Evolutionary conservation across 163 green algal genomes (phyloP).

Genomic region (Scenedesmus sp.): DNA sequence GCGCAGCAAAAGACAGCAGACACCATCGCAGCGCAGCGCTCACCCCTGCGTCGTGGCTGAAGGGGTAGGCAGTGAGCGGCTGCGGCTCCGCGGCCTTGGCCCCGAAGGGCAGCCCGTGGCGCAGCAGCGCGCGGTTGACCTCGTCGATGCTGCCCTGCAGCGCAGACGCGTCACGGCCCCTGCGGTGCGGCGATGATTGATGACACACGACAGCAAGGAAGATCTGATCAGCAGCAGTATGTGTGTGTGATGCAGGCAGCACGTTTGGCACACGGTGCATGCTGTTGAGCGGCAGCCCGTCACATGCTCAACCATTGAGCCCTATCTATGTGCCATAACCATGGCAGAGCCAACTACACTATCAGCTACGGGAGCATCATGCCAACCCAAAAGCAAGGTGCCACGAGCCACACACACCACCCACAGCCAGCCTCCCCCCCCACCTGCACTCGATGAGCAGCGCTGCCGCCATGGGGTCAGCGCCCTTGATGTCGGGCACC

Average conservation of each 20-base stretch:
- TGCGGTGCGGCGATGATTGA: not conserved
- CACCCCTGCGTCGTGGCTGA: constrained; percentile 84
- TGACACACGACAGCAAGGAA: not conserved
- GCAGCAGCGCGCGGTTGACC: constrained; percentile 73
- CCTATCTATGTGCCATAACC: too few relatives aligned
- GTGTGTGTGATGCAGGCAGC: too few relatives aligned
- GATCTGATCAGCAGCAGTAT: too few relatives aligned
- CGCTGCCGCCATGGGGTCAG: constrained; percentile 86
- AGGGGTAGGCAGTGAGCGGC: constrained; percentile 81
- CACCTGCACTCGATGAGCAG: constrained; percentile 96
- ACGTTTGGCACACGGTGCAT: too few relatives aligned
- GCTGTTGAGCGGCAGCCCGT: too few relatives aligned
- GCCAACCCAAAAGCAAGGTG: not conserved
- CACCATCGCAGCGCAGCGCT: too few relatives aligned
- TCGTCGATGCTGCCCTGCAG: constrained; percentile 66
- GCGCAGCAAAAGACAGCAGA: constrained; percentile 61
- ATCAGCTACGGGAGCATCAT: too few relatives aligned
- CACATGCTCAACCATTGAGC: too few relatives aligned
- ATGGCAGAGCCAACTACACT: too few relatives aligned
- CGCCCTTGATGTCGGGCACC: constrained; percentile 89
- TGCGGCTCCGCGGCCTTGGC: constrained; percentile 68
- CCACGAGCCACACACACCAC: not conserved
- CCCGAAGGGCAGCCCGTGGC: constrained; percentile 80
- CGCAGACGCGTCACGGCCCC: constrained; percentile 73
- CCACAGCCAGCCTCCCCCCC: not conserved